phyloP scores from a whole-genome alignment of 2,329 filamentous ascomycete species.

The Nakataea oryzae region DNA sequence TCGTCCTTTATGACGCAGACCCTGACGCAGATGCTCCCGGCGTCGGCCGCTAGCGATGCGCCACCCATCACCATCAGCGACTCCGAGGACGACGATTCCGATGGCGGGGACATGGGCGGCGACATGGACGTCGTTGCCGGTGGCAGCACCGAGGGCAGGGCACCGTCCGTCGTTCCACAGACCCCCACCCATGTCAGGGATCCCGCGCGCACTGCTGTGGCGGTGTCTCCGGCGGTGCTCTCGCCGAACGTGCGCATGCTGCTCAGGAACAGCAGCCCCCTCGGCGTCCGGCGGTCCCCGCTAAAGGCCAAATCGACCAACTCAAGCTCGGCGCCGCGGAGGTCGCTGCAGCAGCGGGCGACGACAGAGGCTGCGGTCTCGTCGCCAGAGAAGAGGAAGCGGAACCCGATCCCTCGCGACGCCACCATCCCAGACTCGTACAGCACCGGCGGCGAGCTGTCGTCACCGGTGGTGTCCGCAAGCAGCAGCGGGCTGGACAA shows the following conservation, averaged over 20 bases:
- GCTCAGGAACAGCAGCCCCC: slow-evolving; percentile 1
- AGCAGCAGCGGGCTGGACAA: slow-evolving; percentile 8
- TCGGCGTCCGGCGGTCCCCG: slow-evolving; percentile 21
- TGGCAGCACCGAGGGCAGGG: slow-evolving; percentile 5
- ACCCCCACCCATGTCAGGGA: slow-evolving; percentile 21
- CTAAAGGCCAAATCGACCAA: slow-evolving; percentile 24
- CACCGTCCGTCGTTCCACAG: slow-evolving; percentile 25
- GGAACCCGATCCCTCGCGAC: background rate
- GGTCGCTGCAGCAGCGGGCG: background rate
- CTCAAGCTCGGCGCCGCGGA: slow-evolving; percentile 10
- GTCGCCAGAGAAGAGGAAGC: slow-evolving; percentile 13
- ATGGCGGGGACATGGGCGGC: background rate
- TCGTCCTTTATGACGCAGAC: slow-evolving; percentile 22
- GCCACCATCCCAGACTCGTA: slow-evolving; percentile 36
- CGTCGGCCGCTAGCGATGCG: slow-evolving; percentile 6
- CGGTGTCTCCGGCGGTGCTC: background rate
- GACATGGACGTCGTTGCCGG: background rate
- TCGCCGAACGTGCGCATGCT: background rate
- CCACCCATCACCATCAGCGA: slow-evolving; percentile 10
- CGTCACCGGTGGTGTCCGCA: background rate
- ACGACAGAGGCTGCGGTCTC: slow-evolving; percentile 10
- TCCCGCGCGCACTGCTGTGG: background rate
- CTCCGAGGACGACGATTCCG: slow-evolving; percentile 12
- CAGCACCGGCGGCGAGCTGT: slow-evolving; percentile 19
- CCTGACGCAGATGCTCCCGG: slow-evolving; percentile 20